Base-by-base conservation (phyloP, 345 rosid genomes). In the Boechera divaricarpa region DNA sequence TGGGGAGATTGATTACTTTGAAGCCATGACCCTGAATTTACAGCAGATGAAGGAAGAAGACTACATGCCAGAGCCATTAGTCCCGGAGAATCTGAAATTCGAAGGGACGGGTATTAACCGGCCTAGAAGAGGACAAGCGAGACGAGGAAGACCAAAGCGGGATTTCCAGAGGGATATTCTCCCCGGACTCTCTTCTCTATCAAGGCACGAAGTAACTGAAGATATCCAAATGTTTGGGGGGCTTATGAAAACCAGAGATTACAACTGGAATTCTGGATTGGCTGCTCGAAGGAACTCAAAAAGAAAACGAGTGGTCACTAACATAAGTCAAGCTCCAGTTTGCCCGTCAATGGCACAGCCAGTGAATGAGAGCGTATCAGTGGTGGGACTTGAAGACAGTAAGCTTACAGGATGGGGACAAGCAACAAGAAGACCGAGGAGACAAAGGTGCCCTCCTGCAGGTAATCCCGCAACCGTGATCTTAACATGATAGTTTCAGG, bases 81-180 rank as follows among this genome's bases (percentile, higher is more conserved):
- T 89, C 74, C 91, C 89, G 2, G 91, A 85, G 74, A 74, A 73
- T 83, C 73, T 85, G 73, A 81, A 81, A 75, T 69, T 84, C 18
- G 95, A 88, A 67, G 92, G 69, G 71, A 73, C 77, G 0, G 86
- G 75, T 16, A 74, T 75, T 42, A 84, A 73, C 62, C 85, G 83
- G 67, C 77, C 89, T 29, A 86, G 94, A 66, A 92, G 83, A 82
- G 96, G 94, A 48, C 93, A 88, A 67, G 86, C 86, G 64, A 85
- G 97, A 80, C 86, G 98, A 82, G 98, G 98, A 63, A 88, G 98
- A 85, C 95, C 90, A 73, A 87, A 88, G 75, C 88, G 92, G 84
- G 97, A 94, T 80, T 94, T 94, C 85, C 97, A 90, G 77, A 92
- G 97, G 86, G 98, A 94, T 81, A 87, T 89, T 80, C 97, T 94